Percentiles rank a stretch among this genome's conserved stretches.
Conservation (phyloP, 768 basidiomycete genomes). For the Suillus brevipes region DNA sequence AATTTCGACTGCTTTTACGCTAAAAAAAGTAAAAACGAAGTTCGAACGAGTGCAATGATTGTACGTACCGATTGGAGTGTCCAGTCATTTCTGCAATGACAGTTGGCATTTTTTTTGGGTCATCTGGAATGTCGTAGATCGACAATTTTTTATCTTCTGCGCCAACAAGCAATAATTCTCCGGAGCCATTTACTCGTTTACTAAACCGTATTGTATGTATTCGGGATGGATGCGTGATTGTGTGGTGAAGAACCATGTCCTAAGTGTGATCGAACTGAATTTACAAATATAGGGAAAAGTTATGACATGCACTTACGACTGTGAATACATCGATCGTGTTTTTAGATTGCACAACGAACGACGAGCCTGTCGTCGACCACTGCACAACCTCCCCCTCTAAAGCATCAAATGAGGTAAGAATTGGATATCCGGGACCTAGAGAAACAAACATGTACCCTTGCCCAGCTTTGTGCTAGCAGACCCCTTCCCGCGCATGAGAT, state of each 20-base stretch:
- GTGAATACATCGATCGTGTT: conserved; percentile 81
- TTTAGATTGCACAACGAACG: conserved; percentile 79
- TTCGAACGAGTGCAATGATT: neutral
- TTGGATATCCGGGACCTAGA: neutral
- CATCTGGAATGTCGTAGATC: conserved; percentile 62
- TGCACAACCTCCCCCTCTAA: conserved; percentile 91
- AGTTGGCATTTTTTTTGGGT: conserved; percentile 46
- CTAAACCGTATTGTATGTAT: conserved; percentile 85
- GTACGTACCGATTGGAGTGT: conserved; percentile 76
- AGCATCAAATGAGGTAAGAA: conserved; percentile 1
- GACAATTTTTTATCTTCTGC: conserved; percentile 91
- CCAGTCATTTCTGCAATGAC: conserved; percentile 76
- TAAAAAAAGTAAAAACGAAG: conserved; percentile 29
- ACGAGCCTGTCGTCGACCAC: conserved; percentile 77
- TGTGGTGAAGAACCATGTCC: conserved; percentile 79
- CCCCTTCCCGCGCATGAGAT: conserved; percentile 92
- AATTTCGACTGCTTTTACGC: conserved; percentile 80
- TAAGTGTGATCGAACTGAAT: conserved; percentile 29
- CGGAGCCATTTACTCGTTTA: conserved; percentile 51
- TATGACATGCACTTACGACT: conserved; percentile 47
- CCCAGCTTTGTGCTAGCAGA: conserved; percentile 87
- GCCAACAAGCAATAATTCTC: conserved; percentile 76
- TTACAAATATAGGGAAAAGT: neutral
- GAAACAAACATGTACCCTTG: conserved; percentile 54
- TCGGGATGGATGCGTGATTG: conserved; percentile 74